phyloP scores from a whole-genome alignment of 1,284 basidiomycete genomes.

The Ustilago cynodontis region DNA sequence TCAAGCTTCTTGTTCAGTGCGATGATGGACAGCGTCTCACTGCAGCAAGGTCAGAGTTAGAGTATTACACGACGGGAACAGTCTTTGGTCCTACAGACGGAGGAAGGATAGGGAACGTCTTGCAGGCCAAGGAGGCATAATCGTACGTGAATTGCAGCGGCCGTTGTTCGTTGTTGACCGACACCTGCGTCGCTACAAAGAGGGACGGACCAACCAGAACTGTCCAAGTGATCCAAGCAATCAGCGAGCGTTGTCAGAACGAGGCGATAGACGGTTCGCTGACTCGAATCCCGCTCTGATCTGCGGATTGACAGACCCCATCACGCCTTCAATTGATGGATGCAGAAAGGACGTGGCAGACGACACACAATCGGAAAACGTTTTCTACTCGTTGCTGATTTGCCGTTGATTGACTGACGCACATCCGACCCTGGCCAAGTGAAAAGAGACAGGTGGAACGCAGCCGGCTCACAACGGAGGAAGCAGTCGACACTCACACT shows the following conservation, averaged over 20 bases:
- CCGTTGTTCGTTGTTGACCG: background rate
- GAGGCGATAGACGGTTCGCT: background rate
- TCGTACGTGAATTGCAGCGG: conserved; percentile 2
- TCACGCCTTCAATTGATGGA: conserved; percentile 22
- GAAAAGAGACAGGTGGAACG: background rate
- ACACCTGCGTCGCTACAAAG: background rate
- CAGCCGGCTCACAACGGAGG: background rate
- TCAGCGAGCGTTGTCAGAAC: too few species aligned
- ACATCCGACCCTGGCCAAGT: conserved; percentile 15
- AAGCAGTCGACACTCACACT: background rate
- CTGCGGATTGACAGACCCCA: background rate
- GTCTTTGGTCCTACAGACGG: too few species aligned
- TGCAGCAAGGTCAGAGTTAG: too few species aligned
- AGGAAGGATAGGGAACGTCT: background rate
- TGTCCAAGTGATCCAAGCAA: background rate
- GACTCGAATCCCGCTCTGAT: conserved; percentile 9
- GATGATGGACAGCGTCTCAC: too few species aligned
- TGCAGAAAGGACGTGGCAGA: conserved; percentile 21
- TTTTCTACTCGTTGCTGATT: conserved; percentile 4
- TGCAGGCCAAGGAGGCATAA: background rate
- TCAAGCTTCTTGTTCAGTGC: too few species aligned
- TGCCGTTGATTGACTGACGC: conserved; percentile 7
- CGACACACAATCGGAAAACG: conserved; percentile 31
- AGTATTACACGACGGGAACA: background rate
- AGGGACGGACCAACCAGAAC: conserved; percentile 8